Base-by-base conservation (phyloP, 1,284 basidiomycete genomes). In the Moesziomyces sp. region DNA sequence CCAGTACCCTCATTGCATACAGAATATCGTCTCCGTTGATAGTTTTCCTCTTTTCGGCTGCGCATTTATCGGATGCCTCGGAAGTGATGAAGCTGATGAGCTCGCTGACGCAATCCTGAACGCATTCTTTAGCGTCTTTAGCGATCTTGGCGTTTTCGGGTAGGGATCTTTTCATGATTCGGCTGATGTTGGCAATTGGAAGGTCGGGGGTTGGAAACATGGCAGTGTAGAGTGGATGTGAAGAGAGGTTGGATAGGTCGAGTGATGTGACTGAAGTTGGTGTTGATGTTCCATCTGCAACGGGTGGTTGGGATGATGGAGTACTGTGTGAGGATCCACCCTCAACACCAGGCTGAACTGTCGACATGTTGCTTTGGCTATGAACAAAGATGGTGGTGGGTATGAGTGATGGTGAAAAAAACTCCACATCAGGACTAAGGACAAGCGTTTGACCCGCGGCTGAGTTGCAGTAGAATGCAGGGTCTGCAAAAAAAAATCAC, bases 121-220 rank as follows among this genome's bases (percentile, higher is more conserved):
- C 93, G 85, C 92, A 94, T 85, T 97, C 94, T 84, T 97, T 97
- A 24, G 94, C 93, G 85, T 97, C 94, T 84, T 96, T 96, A 3
- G 93, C 93, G 77, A 97, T 95, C 86, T 97, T 97, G 21, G 94
- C 93, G n/a, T 92, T 92, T 1, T 90, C 87, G 0, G 94, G 94
- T 3, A 97, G 89, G 3, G 92, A 88, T 38, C 90, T 87, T 83
- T 97, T 97, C 94, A 97, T 97, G 79, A 97, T 94, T 5, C 94
- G 89, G 18, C 93, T 91, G 14, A 97, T 94, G 84, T 97, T 97
- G 52, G 94, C 94, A 71, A 97, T 97, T 26, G 76, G 79, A 23
- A 79, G 46, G 45, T 81, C 79, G 1, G 76, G 74, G 14, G 68
- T 74, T 0, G 68, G 65, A 24, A 71, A 75, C 53, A 75, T 63